A percentile compares a stretch with the other conserved stretches of the same genome.
phyloP scores from a whole-genome alignment of 768 basidiomycete species.

The Kwoniella sp. region DNA sequence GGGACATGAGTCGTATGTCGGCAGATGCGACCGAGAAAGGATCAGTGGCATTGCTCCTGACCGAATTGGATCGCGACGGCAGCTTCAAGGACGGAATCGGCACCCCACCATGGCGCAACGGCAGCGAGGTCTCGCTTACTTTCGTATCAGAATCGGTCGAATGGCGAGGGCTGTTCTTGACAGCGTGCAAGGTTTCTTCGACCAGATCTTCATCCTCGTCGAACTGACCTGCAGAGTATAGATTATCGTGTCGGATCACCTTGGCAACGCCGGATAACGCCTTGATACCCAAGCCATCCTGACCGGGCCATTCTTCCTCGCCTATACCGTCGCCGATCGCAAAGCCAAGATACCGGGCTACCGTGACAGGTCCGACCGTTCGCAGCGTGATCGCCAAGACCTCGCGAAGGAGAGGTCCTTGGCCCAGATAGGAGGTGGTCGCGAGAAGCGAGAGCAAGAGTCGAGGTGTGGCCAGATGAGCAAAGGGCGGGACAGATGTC shows the following conservation, averaged over 20 bases:
- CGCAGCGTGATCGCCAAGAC: conserved; percentile 67
- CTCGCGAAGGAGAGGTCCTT: conserved; percentile 69
- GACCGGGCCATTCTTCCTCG: conserved; percentile 52
- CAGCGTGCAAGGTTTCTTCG: conserved; percentile 3
- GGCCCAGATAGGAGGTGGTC: conserved; percentile 77
- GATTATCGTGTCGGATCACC: not conserved
- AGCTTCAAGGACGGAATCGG: conserved; percentile 5
- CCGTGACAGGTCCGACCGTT: conserved; percentile 74
- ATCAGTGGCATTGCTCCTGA: conserved; percentile 3
- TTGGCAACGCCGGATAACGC: conserved; percentile 13
- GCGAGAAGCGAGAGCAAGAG: conserved; percentile 83
- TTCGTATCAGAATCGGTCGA: conserved; percentile 16
- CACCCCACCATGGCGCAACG: not conserved
- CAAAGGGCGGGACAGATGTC: conserved; percentile 53
- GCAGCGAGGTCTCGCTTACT: conserved; percentile 7
- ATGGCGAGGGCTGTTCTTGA: conserved; percentile 3
- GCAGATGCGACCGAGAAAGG: conserved; percentile 4
- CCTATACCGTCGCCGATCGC: conserved; percentile 68
- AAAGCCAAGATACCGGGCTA: conserved; percentile 71
- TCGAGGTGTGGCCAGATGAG: conserved; percentile 72
- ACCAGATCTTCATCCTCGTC: conserved; percentile 14
- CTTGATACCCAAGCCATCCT: conserved; percentile 46
- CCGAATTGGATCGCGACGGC: conserved; percentile 10
- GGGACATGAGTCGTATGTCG: conserved; percentile 39
- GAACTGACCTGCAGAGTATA: not conserved